Evolutionary conservation across 2,329 filamentous ascomycete genomes (phyloP), one percentile per base, ranked within the genome.

Genomic region (Epichloe brachyelytri): DNA sequence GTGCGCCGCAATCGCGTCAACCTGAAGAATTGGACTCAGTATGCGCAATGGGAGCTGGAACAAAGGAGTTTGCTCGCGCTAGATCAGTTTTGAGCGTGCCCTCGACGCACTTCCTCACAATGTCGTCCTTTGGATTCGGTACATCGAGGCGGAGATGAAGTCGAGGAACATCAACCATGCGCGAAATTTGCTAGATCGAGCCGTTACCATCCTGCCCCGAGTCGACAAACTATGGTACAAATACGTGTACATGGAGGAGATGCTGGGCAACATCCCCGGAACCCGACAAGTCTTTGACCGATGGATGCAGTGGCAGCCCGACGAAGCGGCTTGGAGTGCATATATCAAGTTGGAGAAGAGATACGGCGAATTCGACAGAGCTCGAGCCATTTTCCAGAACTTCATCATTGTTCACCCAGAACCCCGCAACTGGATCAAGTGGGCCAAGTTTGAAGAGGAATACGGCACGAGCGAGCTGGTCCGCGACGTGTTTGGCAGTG

Each of bases 151-250:
- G 45, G 93, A 97, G 76, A 95, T 98, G 86, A 94, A 94, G 70
- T 63, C 64, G 55, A 77, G 90, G 58, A 95, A 95, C 65, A 96
- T 98, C 74, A 95, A 95, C 66, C 91, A 97, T 76, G 90, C 93
- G 36, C 78, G 93, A 53, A 98, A 98, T 65, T 70, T 98, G 48
- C 79, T 98, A 49, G 93, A 98, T 66, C 84, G 93, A 51, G 90
- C 93, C n/a, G 88, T 97, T 49, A 89, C 89, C 1, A 87, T 94
- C 51, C 73, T 96, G 39, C 93, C 93, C 5, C 77, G 93, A 52
- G 80, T 97, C 40, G 89, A 97, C 66, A 97, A 97, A 75, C 73
- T 98, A 36, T 98, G 93, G 93, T 98, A 95, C 74, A 97, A 97
- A 67, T 98, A 96, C 73, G 88, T 95, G 26, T 95, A 95, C 66